These are phyloP conservation scores for Fraxinus baroniana DNA, from an alignment of 305 asterid genomes.

Conservation along the genomic window DNA sequence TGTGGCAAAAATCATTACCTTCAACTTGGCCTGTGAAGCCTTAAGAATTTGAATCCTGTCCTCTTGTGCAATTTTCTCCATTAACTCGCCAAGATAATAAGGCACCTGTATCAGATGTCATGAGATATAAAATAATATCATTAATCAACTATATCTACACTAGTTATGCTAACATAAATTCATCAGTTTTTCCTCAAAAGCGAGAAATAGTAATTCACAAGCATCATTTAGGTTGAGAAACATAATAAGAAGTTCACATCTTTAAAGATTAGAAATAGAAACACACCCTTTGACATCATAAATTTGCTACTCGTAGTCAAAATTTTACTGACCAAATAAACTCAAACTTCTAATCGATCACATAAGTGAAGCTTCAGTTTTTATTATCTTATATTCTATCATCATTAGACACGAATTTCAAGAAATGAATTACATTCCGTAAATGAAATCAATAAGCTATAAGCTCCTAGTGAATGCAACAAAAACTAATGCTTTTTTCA, in stretches of 20 bases:
- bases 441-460: not conserved
- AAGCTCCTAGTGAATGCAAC: not conserved
- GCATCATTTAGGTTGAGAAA: not conserved
- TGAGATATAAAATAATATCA: not conserved
- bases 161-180: not conserved
- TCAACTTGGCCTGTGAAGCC: slow-evolving; percentile 72
- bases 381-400: not conserved
- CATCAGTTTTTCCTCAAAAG: not conserved
- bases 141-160: not conserved
- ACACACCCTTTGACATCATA: not conserved
- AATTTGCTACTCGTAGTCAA: not conserved
- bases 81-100: slow-evolving; percentile 76
- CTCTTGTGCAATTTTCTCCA: slow-evolving; percentile 59
- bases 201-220: not conserved
- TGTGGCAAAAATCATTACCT: slow-evolving; percentile 43
- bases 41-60: slow-evolving; percentile 72
- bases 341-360: not conserved
- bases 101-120: slow-evolving; percentile 60
- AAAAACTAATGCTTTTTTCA: not conserved
- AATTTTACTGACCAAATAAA: not conserved
- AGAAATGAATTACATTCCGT: not conserved
- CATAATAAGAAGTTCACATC: not conserved
- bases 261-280: not conserved
- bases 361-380: slow-evolving; percentile 11
- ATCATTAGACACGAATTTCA: not conserved